Percentiles rank a stretch among this genome's conserved stretches.
These are phyloP conservation scores for Herpotrichia juniperi DNA, from an alignment of 2,329 filamentous ascomycete genomes.

Conservation along the genomic window DNA sequence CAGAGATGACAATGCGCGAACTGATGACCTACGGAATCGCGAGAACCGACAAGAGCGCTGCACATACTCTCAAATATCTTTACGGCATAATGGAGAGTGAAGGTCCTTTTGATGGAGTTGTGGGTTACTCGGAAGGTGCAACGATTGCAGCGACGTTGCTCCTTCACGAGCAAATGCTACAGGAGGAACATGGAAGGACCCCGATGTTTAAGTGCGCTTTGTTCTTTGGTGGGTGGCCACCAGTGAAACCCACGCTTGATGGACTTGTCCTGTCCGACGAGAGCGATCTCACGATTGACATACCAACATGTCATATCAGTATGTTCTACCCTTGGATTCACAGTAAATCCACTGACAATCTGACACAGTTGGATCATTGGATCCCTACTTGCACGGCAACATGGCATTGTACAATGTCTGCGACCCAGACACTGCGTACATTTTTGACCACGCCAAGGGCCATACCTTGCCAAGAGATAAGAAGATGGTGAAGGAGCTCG, in stretches of 20 bases:
- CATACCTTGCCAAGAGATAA: constrained; percentile 59
- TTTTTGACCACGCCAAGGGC: constrained; percentile 68
- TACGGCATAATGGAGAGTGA: constrained; percentile 9
- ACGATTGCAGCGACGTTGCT: constrained; percentile 9
- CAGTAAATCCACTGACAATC: not conserved
- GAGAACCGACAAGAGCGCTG: constrained; percentile 21
- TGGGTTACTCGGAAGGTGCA: constrained; percentile 18
- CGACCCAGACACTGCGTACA: constrained; percentile 60
- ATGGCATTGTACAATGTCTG: constrained; percentile 66
- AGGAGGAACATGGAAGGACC: not conserved
- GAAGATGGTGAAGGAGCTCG: constrained; percentile 23
- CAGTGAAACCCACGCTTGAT: constrained; percentile 30
- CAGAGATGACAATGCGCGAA: constrained; percentile 61
- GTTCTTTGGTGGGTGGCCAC: constrained; percentile 54
- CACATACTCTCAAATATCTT: constrained; percentile 6
- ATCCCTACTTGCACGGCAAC: constrained; percentile 65
- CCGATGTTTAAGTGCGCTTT: constrained; percentile 47
- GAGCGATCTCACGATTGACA: constrained; percentile 40
- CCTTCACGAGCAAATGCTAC: constrained; percentile 40
- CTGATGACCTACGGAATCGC: constrained; percentile 50
- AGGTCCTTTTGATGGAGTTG: constrained; percentile 17
- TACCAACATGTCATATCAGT: constrained; percentile 47
- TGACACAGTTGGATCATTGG: constrained; percentile 42
- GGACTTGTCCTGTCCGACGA: constrained; percentile 44
- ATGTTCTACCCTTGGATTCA: not conserved